phyloP scores from a whole-genome alignment of 257 asterid species.

The Capsicum baccatum region DNA sequence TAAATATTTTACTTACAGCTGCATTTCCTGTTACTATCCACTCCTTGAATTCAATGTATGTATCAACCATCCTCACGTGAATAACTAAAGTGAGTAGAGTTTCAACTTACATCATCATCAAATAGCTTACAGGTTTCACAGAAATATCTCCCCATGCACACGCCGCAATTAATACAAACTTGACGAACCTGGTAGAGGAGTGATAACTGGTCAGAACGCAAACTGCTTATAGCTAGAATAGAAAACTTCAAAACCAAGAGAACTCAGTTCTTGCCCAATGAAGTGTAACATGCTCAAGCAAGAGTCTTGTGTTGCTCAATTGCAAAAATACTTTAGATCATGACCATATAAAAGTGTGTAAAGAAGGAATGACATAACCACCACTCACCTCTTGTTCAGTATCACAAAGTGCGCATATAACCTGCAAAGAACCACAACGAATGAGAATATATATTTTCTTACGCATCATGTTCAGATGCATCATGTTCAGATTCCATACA shows the following conservation, averaged over 20 bases:
- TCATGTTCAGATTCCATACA: neutral
- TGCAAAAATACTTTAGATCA: neutral
- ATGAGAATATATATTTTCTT: neutral
- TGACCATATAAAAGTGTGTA: neutral
- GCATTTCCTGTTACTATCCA: neutral
- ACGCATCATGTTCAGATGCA: neutral
- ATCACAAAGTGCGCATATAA: conserved; percentile 80
- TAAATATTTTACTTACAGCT: neutral
- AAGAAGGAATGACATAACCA: neutral
- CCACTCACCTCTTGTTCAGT: conserved; percentile 87
- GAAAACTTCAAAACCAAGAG: neutral
- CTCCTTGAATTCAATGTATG: neutral
- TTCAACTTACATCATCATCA: conserved; percentile 81
- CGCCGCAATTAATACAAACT: conserved; percentile 81
- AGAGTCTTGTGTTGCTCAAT: neutral
- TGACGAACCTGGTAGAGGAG: conserved; percentile 59
- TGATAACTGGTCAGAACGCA: conserved; percentile 19
- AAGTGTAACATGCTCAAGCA: neutral
- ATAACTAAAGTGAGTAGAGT: neutral
- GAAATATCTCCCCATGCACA: conserved; percentile 78
- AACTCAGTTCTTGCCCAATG: neutral
- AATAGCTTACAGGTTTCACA: conserved; percentile 84
- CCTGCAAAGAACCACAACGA: conserved; percentile 45
- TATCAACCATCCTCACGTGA: neutral
- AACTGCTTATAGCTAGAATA: neutral